Percentiles rank a stretch among this genome's conserved stretches.
phyloP scores from a whole-genome alignment of 495 filamentous ascomycete genomes.

The Aspergillus avenaceus region DNA sequence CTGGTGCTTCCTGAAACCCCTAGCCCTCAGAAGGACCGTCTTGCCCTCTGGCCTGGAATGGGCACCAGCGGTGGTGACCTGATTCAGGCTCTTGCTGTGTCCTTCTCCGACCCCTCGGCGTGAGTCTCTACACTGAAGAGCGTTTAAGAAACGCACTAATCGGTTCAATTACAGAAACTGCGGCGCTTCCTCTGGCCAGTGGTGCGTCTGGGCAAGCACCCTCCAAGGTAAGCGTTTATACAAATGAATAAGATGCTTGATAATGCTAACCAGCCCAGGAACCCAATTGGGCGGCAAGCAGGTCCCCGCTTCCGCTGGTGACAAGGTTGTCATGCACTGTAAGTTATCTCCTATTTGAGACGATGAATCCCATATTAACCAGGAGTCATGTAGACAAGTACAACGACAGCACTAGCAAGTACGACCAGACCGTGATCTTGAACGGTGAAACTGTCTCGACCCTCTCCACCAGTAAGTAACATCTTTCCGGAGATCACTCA shows the following conservation, averaged over 20 bases:
- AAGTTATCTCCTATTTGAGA: background rate
- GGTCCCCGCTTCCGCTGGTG: slow-evolving; percentile 18
- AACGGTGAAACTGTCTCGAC: slow-evolving; percentile 30
- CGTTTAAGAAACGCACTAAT: background rate
- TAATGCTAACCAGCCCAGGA: slow-evolving; percentile 1
- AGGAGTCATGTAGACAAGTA: slow-evolving; percentile 22
- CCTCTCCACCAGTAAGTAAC: slow-evolving; percentile 23
- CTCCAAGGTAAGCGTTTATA: slow-evolving; percentile 15
- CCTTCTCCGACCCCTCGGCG: slow-evolving; percentile 25
- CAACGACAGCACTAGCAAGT: slow-evolving; percentile 29
- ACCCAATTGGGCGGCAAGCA: slow-evolving; percentile 17
- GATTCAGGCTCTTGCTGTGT: slow-evolving; percentile 34
- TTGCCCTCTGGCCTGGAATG: slow-evolving; percentile 37
- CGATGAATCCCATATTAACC: background rate
- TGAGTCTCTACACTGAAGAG: background rate
- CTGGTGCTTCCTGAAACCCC: slow-evolving; percentile 26
- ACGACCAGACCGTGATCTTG: slow-evolving; percentile 35
- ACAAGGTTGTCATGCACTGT: slow-evolving; percentile 24
- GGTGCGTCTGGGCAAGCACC: slow-evolving; percentile 34
- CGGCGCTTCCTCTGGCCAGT: slow-evolving; percentile 26
- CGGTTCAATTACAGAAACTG: slow-evolving; percentile 21
- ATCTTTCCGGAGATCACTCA: background rate
- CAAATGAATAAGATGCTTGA: background rate
- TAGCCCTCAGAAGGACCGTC: slow-evolving; percentile 23
- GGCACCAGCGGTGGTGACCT: slow-evolving; percentile 34